Evolutionary conservation across 1,284 basidiomycete species (phyloP), one percentile per base, ranked within the genome.

Genomic region (Trametes hirsuta): DNA sequence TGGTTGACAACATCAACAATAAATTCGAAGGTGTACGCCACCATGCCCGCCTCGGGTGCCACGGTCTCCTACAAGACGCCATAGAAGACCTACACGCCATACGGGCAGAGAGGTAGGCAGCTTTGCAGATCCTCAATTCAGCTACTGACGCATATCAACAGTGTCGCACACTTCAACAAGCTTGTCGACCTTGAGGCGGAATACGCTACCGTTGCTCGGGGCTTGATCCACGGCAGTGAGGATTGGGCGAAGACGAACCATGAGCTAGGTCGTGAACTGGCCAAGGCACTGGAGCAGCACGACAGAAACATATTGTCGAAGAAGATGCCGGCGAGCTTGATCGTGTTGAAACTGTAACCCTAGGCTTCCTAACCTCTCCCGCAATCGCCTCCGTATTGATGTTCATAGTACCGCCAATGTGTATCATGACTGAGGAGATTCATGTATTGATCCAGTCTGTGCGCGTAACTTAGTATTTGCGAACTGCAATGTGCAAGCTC

Each of bases 131-230:
- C 21, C 15, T 51, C 6, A 25, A 8, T 25, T 6, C 6, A 30
- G 10, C 21, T 18, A 21, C 12, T 35, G 14, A 25, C 8, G 2
- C 8, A 8, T 5, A 15, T 18, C 9, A 9, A 25, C 15, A 66
- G 83, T 58, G 72, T 77, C 47, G 67, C 60, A 25, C 75, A 79
- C 59, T 79, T 76, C 66, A 78, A 81, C 61, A 61, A 55, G 39
- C 66, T 83, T 9, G 71, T 82, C 34, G 70, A 69, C 37, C 71
- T 82, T 21, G 78, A 82, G 62, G 74, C 76, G 42, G 73, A 77
- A 46, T 81, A 81, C 58, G 74, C 77, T 37, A 72, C 69, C 36
- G 67, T 72, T 45, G 71, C 75, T n/a, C 70, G 72, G 37, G 61
- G 69, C 40, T 61, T 78, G 30, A 67, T 63, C 24, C 62, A 64